Conservation (phyloP, 257 asterid species). For the Knoxia roxburghii region DNA sequence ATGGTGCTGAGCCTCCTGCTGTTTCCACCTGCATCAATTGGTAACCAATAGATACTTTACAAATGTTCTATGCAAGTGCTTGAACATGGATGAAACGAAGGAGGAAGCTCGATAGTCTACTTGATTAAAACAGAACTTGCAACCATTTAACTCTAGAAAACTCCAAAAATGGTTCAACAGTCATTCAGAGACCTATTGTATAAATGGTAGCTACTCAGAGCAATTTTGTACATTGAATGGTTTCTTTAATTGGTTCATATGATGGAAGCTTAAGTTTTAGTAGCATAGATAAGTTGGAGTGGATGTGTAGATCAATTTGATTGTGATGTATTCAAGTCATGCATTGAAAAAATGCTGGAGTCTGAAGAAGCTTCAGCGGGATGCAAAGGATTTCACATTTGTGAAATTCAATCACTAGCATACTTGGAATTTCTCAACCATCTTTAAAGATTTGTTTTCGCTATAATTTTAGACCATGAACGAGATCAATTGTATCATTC, state of each 20-base stretch:
- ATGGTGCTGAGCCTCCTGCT: constrained; percentile 85
- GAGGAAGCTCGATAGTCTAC: too few species aligned
- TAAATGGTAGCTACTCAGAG: too few species aligned
- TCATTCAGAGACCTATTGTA: not conserved
- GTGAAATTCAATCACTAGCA: too few species aligned
- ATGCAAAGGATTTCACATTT: not conserved
- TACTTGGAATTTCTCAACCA: not conserved
- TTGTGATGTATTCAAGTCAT: not conserved
- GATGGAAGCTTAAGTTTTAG: not conserved
- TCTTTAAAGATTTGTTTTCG: not conserved
- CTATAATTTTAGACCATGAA: not conserved
- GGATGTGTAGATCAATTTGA: not conserved
- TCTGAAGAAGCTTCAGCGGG: not conserved
- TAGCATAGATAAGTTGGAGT: not conserved
- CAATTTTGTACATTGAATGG: not conserved
- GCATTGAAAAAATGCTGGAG: too few species aligned
- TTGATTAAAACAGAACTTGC: not conserved
- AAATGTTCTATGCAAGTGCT: constrained; percentile 8
- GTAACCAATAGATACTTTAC: constrained; percentile 14
- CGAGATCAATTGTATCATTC: not conserved
- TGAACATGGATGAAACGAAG: not conserved
- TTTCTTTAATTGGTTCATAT: not conserved
- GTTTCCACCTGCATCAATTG: constrained; percentile 65
- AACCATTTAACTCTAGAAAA: not conserved
- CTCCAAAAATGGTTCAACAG: not conserved